These are phyloP conservation scores for Aquilaria agallochum DNA, from an alignment of 441 rosid species.

Conservation along the genomic window DNA sequence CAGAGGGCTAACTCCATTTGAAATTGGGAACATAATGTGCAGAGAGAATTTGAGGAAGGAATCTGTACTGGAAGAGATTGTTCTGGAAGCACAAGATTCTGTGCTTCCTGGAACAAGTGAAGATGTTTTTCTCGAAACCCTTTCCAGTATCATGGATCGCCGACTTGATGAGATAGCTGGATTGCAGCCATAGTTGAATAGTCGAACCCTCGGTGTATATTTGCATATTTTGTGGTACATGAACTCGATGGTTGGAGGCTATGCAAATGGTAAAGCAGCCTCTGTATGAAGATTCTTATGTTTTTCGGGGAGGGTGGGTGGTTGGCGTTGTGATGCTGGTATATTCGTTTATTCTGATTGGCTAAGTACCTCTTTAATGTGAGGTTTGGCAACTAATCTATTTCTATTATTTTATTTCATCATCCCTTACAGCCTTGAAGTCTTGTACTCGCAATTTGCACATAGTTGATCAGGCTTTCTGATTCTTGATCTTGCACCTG, in stretches of 20 bases:
- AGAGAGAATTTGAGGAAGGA: conserved; percentile 42
- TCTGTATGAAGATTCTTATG: not conserved
- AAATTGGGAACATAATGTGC: conserved; percentile 74
- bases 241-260: conserved; percentile 6
- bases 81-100: conserved; percentile 41
- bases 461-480: no score
- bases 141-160: conserved; percentile 41
- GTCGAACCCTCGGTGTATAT: conserved; percentile 10
- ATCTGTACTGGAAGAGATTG: conserved; percentile 43
- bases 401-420: conserved; percentile 4
- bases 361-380: not conserved
- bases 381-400: conserved; percentile 1
- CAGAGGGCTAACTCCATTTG: conserved; percentile 61
- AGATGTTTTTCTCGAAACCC: conserved; percentile 34
- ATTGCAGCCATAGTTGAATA: conserved; percentile 15
- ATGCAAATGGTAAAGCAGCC: not conserved
- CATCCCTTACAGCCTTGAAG: not conserved
- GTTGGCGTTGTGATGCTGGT: not conserved
- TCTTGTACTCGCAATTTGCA: no score
- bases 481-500: no score
- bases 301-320: not conserved
- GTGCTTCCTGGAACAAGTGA: conserved; percentile 49
- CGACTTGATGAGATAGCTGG: conserved; percentile 34
- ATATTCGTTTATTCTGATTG: conserved; percentile 12
- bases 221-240: conserved; percentile 7